Evolutionary conservation across 768 basidiomycete species (phyloP).

Genomic region (Xerocomellus intermedius): DNA sequence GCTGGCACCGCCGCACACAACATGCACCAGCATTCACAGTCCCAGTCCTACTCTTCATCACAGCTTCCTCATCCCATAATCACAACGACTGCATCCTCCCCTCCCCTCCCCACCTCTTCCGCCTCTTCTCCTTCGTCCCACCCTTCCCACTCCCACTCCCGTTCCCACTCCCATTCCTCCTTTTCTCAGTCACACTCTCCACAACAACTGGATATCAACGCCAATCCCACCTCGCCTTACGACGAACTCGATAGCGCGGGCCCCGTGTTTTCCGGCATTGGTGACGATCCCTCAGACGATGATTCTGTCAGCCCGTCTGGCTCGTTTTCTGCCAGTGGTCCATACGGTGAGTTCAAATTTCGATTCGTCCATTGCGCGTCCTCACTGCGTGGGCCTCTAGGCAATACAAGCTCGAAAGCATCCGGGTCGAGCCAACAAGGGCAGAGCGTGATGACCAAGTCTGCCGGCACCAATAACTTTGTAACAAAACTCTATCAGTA

Average conservation of each 20-base stretch:
- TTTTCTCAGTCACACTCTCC: constrained; percentile 19
- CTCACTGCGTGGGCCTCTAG: constrained; percentile 1
- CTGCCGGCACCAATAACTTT: constrained; percentile 74
- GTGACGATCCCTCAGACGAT: constrained; percentile 29
- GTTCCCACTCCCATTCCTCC: constrained; percentile 21
- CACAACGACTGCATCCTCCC: constrained; percentile 32
- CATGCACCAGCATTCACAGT: constrained; percentile 28
- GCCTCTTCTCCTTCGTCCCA: constrained; percentile 25
- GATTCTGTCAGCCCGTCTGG: constrained; percentile 21
- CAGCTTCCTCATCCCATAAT: constrained; percentile 31
- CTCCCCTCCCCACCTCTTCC: constrained; percentile 25
- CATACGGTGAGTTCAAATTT: constrained; percentile 5
- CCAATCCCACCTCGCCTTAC: constrained; percentile 38
- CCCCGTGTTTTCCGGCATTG: constrained; percentile 14
- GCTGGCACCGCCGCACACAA: constrained; percentile 7
- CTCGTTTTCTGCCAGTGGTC: constrained; percentile 9
- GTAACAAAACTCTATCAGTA: constrained; percentile 87
- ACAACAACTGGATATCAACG: constrained; percentile 14
- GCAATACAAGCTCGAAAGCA: constrained; percentile 11
- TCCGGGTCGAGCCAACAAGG: constrained; percentile 24
- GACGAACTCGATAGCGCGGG: constrained; percentile 60
- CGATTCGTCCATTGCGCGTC: background rate
- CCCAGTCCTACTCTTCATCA: constrained; percentile 24
- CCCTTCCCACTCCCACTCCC: constrained; percentile 22
- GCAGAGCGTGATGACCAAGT: constrained; percentile 65